phyloP scores from a whole-genome alignment of 306 rosid genomes.

The cucumber (Cucumis sativus) region Cucumber_9930_V3 NC_026656.2:1659501-1660000 shows the following conservation, averaged over 20 bases:
- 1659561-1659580: conserved; percentile 85
- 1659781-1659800: too few species aligned
- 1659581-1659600: conserved; percentile 91
- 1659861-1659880: background rate
- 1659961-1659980: background rate
- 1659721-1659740: too few species aligned
- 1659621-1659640: conserved; percentile 59
- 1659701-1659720: too few species aligned
- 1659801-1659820: too few species aligned
- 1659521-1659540: conserved; percentile 63
- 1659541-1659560: conserved; percentile 58
- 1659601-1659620: conserved; percentile 60
- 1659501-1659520: background rate
- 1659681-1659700: background rate
- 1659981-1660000: background rate
- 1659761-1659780: background rate
- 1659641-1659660: conserved; percentile 60
- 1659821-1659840: background rate
- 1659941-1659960: background rate
- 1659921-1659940: background rate
- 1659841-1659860: background rate
- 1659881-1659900: background rate
- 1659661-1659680: conserved; percentile 45
- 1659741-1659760: background rate
- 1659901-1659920: background rate